phyloP scores from a whole-genome alignment of 1,284 basidiomycete genomes.

The Chondrostereum purpureum region DNA sequence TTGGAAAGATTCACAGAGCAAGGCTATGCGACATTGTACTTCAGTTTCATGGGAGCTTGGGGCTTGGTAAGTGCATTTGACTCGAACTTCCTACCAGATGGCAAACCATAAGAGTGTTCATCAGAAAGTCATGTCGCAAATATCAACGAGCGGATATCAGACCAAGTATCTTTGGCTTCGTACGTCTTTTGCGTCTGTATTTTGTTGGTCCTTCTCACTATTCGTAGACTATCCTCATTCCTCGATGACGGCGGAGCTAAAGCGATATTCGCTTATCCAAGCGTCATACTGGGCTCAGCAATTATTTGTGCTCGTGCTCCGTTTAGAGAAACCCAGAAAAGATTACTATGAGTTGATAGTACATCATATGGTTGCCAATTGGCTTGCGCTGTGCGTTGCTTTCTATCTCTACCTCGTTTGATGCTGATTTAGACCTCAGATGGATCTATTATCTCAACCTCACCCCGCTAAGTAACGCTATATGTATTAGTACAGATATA shows the following conservation, averaged over 20 bases:
- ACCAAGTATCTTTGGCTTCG: constrained; percentile 82
- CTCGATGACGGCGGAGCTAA: constrained; percentile 83
- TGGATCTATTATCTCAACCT: constrained; percentile 86
- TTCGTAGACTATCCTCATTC: constrained; percentile 76
- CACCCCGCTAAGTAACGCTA: constrained; percentile 86
- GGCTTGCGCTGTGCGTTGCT: constrained; percentile 74
- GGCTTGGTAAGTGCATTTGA: constrained; percentile 58
- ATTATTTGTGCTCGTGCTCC: constrained; percentile 77
- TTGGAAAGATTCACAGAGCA: constrained; percentile 87
- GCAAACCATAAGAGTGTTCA: background rate
- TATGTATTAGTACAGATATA: constrained; percentile 96
- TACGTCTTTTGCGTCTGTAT: constrained; percentile 21
- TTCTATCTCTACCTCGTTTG: constrained; percentile 8
- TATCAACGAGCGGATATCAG: constrained; percentile 88
- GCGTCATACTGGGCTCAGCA: constrained; percentile 94
- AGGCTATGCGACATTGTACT: constrained; percentile 83
- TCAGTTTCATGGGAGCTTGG: constrained; percentile 61
- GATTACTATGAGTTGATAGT: constrained; percentile 84
- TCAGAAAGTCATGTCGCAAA: constrained; percentile 78
- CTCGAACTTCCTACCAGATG: constrained; percentile 2
- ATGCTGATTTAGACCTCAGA: constrained; percentile 28
- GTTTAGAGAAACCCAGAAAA: constrained; percentile 90
- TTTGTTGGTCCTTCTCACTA: constrained; percentile 5
- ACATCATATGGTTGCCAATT: constrained; percentile 91
- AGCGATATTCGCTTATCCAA: constrained; percentile 90